Base-by-base conservation (phyloP, 1,139 yeast genomes). In the Groenewaldozyma sp. region DNA sequence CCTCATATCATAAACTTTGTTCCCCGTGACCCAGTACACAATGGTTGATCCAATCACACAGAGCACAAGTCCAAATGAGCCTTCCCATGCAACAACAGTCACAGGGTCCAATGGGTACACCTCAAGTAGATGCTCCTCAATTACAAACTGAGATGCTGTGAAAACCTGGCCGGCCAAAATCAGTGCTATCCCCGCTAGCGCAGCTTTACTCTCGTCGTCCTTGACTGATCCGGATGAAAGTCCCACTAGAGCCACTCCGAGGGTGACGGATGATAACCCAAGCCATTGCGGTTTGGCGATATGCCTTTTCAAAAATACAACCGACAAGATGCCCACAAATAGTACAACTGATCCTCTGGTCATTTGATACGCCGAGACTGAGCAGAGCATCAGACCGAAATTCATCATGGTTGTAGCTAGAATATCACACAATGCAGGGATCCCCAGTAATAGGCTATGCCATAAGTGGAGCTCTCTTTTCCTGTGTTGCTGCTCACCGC, bases 351-450 rank as follows among this genome's bases (percentile, higher is more conserved):
- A 73, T 3, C 94, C 94, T 48, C 94, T 67, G 11, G 82, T 77
- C 94, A 83, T 83, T 57, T 83, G 94, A 59, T 81, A 83, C 35
- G 82, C 71, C 1, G 88, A 79, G n/a, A 82, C 94, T 0, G 94
- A 93, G 1, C 78, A 77, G 55, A 77, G 76, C 13, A 82, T 59
- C 46, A 83, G 67, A 1, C 93, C 94, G n/a, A 82, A 59, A 51
- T 82, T 80, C 74, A 82, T 71, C 50, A 82, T 60, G 0, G 93
- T 82, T 1, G 94, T 82, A 2, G 81, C 91, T 35, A 73, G 55
- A 41, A 82, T 68, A 56, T 83, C 94, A 58, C 87, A 80, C 10
- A 72, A 56, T 1, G 93, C 76, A 1, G 94, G 93, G 28, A 80
- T 59, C 0, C 83, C 64, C 37, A 74, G 54, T 4, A 67, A 44